These are phyloP conservation scores for Ustilago crameri DNA, from an alignment of 1,284 basidiomycete genomes.

Conservation along the genomic window DNA sequence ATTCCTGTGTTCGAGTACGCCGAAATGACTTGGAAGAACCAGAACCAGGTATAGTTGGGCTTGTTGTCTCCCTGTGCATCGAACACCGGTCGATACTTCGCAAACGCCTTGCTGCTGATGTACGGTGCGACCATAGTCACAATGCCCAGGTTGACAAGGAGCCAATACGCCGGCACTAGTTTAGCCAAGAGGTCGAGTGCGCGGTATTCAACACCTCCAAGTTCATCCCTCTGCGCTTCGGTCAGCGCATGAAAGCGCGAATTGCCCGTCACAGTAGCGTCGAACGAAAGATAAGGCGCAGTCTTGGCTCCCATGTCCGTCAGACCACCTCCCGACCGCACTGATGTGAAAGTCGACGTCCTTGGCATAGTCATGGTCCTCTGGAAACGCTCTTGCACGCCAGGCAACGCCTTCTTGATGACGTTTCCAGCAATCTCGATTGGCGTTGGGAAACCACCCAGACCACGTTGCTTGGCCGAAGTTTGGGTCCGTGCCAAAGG, in stretches of 20 bases:
- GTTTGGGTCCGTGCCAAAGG: conserved; percentile 69
- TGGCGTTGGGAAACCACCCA: conserved; percentile 91
- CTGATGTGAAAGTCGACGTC: conserved; percentile 74
- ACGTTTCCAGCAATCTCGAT: conserved; percentile 73
- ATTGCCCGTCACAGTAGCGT: conserved; percentile 74
- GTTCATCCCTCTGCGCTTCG: conserved; percentile 85
- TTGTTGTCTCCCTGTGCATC: conserved; percentile 55
- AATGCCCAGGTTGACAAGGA: conserved; percentile 39
- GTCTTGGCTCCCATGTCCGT: conserved; percentile 32
- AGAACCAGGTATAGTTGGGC: conserved; percentile 75
- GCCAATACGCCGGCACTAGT: conserved; percentile 58
- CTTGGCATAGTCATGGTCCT: conserved; percentile 75
- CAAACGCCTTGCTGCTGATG: conserved; percentile 50
- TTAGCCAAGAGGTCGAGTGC: conserved; percentile 79
- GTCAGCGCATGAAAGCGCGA: conserved; percentile 85
- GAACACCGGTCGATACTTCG: conserved; percentile 54
- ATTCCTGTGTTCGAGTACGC: conserved; percentile 89
- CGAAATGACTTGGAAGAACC: conserved; percentile 85
- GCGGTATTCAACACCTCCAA: conserved; percentile 95
- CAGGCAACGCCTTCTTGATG: conserved; percentile 64
- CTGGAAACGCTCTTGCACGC: conserved; percentile 49
- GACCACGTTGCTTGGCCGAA: conserved; percentile 71
- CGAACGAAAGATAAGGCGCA: conserved; percentile 87
- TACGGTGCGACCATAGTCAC: conserved; percentile 62
- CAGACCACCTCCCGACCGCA: conserved; percentile 65